phyloP scores from a whole-genome alignment of 495 filamentous ascomycete species.

The Neurospora sp. region DNA sequence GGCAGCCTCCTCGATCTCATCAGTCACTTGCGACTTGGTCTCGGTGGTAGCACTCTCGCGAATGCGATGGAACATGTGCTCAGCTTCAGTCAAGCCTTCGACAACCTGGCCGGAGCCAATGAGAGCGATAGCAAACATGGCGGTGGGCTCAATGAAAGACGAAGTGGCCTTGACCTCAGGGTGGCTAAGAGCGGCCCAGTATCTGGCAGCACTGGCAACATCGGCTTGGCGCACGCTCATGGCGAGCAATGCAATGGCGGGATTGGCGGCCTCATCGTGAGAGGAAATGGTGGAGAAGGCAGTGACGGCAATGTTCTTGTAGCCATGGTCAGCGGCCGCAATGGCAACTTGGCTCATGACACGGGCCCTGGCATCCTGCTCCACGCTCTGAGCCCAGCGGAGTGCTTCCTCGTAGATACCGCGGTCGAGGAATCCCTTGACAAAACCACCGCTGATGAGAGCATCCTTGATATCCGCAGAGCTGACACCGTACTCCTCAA shows the following conservation, averaged over 20 bases:
- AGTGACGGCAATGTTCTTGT: conserved; percentile 56
- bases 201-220: conserved; percentile 59
- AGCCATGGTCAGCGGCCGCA: conserved; percentile 67
- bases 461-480: conserved; percentile 52
- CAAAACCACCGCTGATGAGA: conserved; percentile 61
- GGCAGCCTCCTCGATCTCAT: conserved; percentile 79
- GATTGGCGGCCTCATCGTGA: conserved; percentile 41
- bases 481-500: conserved; percentile 47
- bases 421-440: conserved; percentile 56
- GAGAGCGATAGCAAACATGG: conserved; percentile 77
- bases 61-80: conserved; percentile 74
- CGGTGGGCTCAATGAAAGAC: conserved; percentile 71
- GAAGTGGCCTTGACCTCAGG: conserved; percentile 46
- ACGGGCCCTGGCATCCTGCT: conserved; percentile 20
- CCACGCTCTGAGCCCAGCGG: conserved; percentile 46
- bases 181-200: conserved; percentile 62
- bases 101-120: conserved; percentile 70
- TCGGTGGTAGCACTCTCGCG: conserved; percentile 40
- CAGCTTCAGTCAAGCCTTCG: conserved; percentile 63
- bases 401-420: conserved; percentile 59
- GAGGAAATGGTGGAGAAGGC: conserved; percentile 52
- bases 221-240: conserved; percentile 73
- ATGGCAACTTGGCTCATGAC: conserved; percentile 38
- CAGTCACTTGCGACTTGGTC: conserved; percentile 43
- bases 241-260: conserved; percentile 78